Base-by-base conservation (phyloP, 768 basidiomycete genomes). In the Heimioporus sp. region DNA sequence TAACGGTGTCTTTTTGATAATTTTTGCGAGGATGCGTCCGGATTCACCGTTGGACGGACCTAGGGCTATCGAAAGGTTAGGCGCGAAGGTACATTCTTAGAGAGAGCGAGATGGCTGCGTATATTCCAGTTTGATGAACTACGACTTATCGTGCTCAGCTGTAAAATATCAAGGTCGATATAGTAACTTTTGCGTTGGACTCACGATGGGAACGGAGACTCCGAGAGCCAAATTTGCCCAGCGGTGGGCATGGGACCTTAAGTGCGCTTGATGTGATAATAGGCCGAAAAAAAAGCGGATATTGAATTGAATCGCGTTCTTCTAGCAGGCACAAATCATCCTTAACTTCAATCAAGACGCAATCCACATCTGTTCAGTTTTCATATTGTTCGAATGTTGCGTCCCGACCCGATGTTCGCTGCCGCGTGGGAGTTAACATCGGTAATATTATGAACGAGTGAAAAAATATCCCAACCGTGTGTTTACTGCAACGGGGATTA, bases 21-120 rank as follows among this genome's bases (percentile, higher is more conserved):
- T 72, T 52, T 70, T 68, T 12, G 58, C 72, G 10, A 75, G 46
- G 38, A 77, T 43, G 9, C 62, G 56, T 51, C 77, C 77, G 0
- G 72, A 74, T 43, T 67, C 65, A 21, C 70, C 72, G 34, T 67
- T 66, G 16, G 64, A 66, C 64, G 52, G 36, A 66, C 59, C 60
- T 65, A 69, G 6, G 63, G 19, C 60, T 66, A 39, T 7, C 24
- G 24, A 38, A 28, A 32, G 7, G 15, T 30, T 17, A 19, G 2
- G 35, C 28, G 51, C 52, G 17, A 44, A 38, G 19, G 20, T 16
- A 20, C 11, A 17, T 15, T 51, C 38, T 39, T 44, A 46, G 46
- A 41, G 15, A 43, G 32, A 34, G 8, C 16, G n/a, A 28, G 24
- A 7, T 28, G 24, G 5, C 39, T 13, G 60, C 67, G 31, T 9